Evolutionary conservation across 371 early-diverging fungal species (phyloP).

Genomic region (Apophysomyces elegans): DNA sequence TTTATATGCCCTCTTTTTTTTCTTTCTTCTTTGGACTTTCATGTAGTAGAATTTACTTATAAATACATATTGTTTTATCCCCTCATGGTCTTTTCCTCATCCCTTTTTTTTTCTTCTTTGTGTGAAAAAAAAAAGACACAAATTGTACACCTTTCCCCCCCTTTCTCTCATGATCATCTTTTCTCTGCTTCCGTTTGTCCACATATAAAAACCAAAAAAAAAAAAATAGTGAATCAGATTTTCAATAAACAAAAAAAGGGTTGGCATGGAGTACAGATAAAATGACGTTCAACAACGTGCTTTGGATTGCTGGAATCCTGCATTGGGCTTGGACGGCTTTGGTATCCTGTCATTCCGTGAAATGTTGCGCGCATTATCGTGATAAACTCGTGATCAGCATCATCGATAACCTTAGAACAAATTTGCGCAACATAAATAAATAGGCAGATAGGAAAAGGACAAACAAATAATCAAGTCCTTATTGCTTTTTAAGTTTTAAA

Average conservation of each 20-base stretch:
- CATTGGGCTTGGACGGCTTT: conserved; percentile 6
- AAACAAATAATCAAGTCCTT: not conserved
- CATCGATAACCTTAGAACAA: not conserved
- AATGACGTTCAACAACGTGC: too few species aligned
- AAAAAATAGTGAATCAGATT: not conserved
- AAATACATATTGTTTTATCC: conserved; percentile 6
- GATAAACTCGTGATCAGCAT: conserved; percentile 5
- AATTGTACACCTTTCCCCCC: too few species aligned
- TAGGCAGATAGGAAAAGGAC: too few species aligned
- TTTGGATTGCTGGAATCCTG: not conserved
- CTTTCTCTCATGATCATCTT: not conserved
- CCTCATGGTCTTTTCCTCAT: not conserved
- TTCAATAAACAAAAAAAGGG: not conserved
- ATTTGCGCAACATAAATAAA: conserved; percentile 3
- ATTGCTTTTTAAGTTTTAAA: not conserved
- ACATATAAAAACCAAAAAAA: not conserved
- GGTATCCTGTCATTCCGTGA: conserved; percentile 8
- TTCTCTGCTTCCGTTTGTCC: not conserved
- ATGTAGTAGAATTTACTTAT: conserved; percentile 11
- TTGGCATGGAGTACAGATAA: not conserved
- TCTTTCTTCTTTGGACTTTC: conserved; percentile 2
- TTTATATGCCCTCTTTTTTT: conserved; percentile 8
- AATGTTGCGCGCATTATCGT: conserved; percentile 5
- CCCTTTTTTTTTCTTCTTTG: too few species aligned
- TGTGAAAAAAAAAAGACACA: too few species aligned